Evolutionary conservation across 306 rosid genomes (phyloP).

Genomic region (Corylus heterophylla): DNA sequence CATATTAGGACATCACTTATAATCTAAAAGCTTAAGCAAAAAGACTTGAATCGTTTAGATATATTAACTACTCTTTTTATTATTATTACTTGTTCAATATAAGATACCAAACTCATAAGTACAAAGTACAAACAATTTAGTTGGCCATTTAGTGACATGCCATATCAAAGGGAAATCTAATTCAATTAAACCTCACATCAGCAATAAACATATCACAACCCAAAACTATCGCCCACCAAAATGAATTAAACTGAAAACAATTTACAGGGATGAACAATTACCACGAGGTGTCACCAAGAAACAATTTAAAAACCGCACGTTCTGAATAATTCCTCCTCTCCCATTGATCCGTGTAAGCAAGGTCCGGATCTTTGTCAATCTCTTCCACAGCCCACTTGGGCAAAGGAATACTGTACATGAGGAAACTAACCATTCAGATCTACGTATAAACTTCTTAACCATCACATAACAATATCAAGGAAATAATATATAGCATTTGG

Average conservation of each 20-base stretch:
- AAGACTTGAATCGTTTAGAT: too few relatives aligned
- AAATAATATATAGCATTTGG: background rate
- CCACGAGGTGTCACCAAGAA: slow-evolving; percentile 88
- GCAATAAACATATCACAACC: too few relatives aligned
- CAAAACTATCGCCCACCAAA: background rate
- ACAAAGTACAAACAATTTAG: background rate
- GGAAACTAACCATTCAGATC: background rate
- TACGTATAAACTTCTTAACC: background rate
- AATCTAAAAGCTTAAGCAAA: too few relatives aligned
- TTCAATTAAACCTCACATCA: too few relatives aligned
- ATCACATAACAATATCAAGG: background rate
- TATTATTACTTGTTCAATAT: too few relatives aligned
- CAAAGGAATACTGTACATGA: slow-evolving; percentile 72
- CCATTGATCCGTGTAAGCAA: slow-evolving; percentile 97
- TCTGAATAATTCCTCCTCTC: slow-evolving; percentile 77
- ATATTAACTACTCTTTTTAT: too few relatives aligned
- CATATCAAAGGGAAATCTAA: too few relatives aligned
- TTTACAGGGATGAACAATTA: slow-evolving; percentile 20
- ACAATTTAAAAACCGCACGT: slow-evolving; percentile 33
- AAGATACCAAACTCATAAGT: too few relatives aligned
- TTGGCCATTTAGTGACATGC: background rate
- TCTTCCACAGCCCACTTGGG: slow-evolving; percentile 94
- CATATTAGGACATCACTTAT: too few relatives aligned
- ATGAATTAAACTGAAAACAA: background rate
- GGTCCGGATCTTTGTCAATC: slow-evolving; percentile 69